Evolutionary conservation across 2,329 filamentous ascomycete species (phyloP), one percentile per base, ranked within the genome.

Genomic region (Bipolaris zeicola): DNA sequence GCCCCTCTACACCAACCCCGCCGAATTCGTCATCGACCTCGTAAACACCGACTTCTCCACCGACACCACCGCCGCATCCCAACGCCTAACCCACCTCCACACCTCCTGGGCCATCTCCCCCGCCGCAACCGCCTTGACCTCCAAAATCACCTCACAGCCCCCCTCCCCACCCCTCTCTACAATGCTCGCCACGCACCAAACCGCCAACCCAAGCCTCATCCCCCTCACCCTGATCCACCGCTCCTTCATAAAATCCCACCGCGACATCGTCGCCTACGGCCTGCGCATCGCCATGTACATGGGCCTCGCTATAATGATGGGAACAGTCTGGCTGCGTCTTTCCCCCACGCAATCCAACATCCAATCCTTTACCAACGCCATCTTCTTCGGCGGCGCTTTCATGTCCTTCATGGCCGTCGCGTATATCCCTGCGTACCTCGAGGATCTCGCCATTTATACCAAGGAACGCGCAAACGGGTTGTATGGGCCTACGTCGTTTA

Each of bases 281-380:
- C 91, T 95, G 64, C 86, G 92, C 3, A 81, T 95, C 39, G 88
- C 84, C 38, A 96, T 96, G 91, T 95, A 96, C 74, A 81, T 88
- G 58, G 86, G 85, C 77, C 81, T 96, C 14, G 91, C 91, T 1
- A 85, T 95, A 65, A 88, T 95, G 85, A 92, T 94, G 88, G 91
- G 92, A 5, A 96, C 92, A 0, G 89, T 96, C 11, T 96, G 90
- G 88, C 78, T 96, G 13, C 86, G 91, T 5, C 81, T 96, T 2
- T 78, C 82, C 3, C 82, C 88, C 0, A 78, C 82, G 0, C 91
- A 96, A 71, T 79, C 82, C 53, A 89, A 89, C 56, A 94, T 96
- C 64, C 88, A 91, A 66, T 87, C 91, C 0, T 90, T 91, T 67
- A 91, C 87, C 74, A 96, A 96, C 72, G 89, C 90, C 45, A 89